Conservation (phyloP, 345 rosid genomes). For the Gossypium longicalyx region DNA sequence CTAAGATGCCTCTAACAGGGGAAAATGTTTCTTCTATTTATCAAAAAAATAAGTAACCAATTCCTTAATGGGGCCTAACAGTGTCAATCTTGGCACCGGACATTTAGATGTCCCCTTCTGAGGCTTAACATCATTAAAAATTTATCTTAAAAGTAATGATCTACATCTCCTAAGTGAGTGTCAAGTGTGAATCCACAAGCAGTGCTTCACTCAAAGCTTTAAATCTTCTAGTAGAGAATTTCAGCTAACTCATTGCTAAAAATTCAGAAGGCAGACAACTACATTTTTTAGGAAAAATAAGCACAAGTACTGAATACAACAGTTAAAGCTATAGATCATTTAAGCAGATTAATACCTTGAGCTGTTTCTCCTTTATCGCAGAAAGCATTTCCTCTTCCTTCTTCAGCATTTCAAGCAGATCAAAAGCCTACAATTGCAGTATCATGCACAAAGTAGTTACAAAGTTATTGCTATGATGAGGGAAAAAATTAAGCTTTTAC, state of each 20-base stretch:
- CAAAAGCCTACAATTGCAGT: conserved; percentile 50
- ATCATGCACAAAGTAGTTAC: conserved; percentile 16
- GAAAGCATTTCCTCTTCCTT: conserved; percentile 88
- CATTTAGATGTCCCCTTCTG: not conserved
- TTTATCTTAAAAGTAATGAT: not conserved
- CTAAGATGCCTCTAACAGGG: not conserved
- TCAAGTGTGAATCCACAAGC: not conserved
- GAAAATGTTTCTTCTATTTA: not conserved
- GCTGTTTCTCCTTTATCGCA: conserved; percentile 64
- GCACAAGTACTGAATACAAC: not conserved
- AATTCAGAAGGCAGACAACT: not conserved
- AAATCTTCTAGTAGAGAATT: not conserved
- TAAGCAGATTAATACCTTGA: conserved; percentile 43
- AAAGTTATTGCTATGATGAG: not conserved
- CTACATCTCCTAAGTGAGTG: not conserved
- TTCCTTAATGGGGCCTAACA: not conserved
- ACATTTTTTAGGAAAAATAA: not conserved
- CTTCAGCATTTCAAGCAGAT: conserved; percentile 81
- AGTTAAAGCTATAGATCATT: not conserved
- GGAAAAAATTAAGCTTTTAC: not conserved
- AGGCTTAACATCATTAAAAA: not conserved
- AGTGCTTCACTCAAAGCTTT: not conserved
- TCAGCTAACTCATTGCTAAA: not conserved
- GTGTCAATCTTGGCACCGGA: not conserved
- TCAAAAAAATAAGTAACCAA: not conserved